Base-by-base conservation (phyloP, 2,329 filamentous ascomycete genomes). In the Bimuria novae-zelandiae region DNA sequence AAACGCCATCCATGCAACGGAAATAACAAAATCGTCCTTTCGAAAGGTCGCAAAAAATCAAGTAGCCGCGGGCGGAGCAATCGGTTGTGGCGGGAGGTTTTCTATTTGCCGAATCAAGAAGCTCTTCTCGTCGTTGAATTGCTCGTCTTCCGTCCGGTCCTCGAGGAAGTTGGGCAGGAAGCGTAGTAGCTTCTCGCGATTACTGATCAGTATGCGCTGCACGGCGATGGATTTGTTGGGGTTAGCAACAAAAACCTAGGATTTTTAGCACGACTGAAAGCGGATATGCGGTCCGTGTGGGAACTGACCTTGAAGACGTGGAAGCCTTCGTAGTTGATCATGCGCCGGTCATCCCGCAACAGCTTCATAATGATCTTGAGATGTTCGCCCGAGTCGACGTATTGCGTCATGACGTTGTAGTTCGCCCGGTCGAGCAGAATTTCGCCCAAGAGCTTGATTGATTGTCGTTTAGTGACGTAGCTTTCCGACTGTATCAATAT, bases 311-410 rank as follows among this genome's bases (percentile, higher is more conserved):
- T 99, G 83, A 99, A 99, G 36, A 99, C 93, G 72, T 99, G 94
- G 74, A 99, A 99, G 7, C 92, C 94, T 74, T 99, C 94, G 73
- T 99, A 99, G 76, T 97, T 94, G 57, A 99, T 94, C 92, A 99
- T 99, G 75, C 96, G 94, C 63, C 93, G 86, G 74, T 97, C 93
- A 73, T 97, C 94, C 62, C 92, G 88, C 56, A 99, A 80, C 54
- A 99, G 81, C 74, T 96, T 97, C 94, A 99, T 99, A 78, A 92
- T 94, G 60, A 97, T 89, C 78, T 99, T 99, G 64, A 99, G 83
- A 70, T 99, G 92, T 71, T 97, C 93, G 55, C 92, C 92, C 43
- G 89, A 88, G 73, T 96, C 92, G 53, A 99, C 94, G 71, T 97
- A 99, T 57, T 89, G 86, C 52, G 93, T 97, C 94, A 99, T 99